Percentiles rank a stretch among this genome's conserved stretches.
Conservation (phyloP, 208 protist species). For the Angomonas deanei region DNA sequence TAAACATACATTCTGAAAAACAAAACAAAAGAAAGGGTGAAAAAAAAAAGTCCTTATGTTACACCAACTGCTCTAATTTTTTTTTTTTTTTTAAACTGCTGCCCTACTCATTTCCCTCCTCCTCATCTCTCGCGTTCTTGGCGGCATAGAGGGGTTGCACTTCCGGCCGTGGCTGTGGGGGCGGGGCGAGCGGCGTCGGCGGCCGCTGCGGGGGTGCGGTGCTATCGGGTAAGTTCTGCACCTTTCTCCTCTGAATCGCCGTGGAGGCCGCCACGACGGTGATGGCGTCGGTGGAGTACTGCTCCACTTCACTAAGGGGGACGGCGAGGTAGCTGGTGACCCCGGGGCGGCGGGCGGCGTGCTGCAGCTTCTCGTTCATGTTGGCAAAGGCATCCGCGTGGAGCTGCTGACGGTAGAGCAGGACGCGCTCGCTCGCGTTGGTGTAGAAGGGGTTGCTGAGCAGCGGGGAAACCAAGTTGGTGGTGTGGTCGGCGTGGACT, state of each 20-base stretch:
- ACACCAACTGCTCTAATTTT: too few relatives aligned
- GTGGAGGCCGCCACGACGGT: conserved; percentile 52
- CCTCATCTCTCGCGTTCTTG: conserved; percentile 46
- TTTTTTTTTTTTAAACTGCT: background rate
- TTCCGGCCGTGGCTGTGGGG: conserved; percentile 62
- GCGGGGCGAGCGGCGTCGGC: conserved; percentile 72
- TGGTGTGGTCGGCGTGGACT: conserved; percentile 21
- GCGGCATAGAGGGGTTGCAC: conserved; percentile 79
- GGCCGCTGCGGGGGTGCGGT: conserved; percentile 70
- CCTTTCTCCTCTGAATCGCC: conserved; percentile 21
- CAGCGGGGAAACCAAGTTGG: conserved; percentile 40
- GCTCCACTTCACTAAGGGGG: conserved; percentile 31
- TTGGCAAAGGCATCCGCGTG: conserved; percentile 51
- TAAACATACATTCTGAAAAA: too few relatives aligned
- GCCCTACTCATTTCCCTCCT: conserved; percentile 24
- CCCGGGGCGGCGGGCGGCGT: conserved; percentile 5
- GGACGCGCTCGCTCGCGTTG: conserved; percentile 55
- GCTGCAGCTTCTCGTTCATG: conserved; percentile 39
- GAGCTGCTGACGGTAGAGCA: conserved; percentile 70
- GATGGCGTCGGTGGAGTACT: conserved; percentile 46
- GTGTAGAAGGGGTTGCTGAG: conserved; percentile 41
- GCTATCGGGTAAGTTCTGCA: conserved; percentile 33
- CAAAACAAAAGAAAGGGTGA: too few relatives aligned
- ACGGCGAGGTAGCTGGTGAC: conserved; percentile 43
- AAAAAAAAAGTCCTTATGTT: too few relatives aligned